Evolutionary conservation across 768 basidiomycete genomes (phyloP), one percentile per base, ranked within the genome.

Genomic region (Pulveroboletus frians): DNA sequence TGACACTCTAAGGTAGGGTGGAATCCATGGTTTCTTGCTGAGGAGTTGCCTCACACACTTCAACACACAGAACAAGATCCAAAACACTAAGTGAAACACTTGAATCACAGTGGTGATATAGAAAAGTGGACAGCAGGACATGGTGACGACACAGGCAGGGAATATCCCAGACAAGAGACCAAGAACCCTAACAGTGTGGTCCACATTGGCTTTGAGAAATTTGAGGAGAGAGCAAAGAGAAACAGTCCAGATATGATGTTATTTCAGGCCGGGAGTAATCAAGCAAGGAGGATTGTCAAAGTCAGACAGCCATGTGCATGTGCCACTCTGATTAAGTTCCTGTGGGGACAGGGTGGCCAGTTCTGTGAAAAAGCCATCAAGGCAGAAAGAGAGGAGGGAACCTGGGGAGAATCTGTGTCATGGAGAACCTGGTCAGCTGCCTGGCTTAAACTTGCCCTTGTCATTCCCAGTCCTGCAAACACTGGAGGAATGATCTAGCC

Each of bases 121-220:
- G 1, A 69, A 61, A 20, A 75, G 61, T 27, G 65, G 55, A 21
- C 64, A 68, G 9, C 53, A 42, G 0, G 80, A 79, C 2, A 75
- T 68, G 38, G 71, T 75, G 4, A 76, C 75, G 14, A 79, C 74
- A 47, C 76, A 76, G 8, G 80, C 79, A 15, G 76, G 67, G 37
- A 82, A 65, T 46, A 81, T 72, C 26, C 80, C 80, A 39, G 78
- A 80, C n/a, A 79, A 80, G 61, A 80, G 76, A 4, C 76, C 79
- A 7, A 79, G 60, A 42, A 79, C 56, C 11, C 77, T 76, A 18
- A 68, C 34, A 2, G 49, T 53, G 39, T 73, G 57, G 13, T 64
- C 49, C 32, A 55, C 37, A 52, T 79, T 78, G 27, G 45, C 35
- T 48, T 62, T 54, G 23, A 77, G 56, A 29, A 62, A 40, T 27